phyloP scores from a whole-genome alignment of 805 yeast species.

The Ogataea methanolica region DNA sequence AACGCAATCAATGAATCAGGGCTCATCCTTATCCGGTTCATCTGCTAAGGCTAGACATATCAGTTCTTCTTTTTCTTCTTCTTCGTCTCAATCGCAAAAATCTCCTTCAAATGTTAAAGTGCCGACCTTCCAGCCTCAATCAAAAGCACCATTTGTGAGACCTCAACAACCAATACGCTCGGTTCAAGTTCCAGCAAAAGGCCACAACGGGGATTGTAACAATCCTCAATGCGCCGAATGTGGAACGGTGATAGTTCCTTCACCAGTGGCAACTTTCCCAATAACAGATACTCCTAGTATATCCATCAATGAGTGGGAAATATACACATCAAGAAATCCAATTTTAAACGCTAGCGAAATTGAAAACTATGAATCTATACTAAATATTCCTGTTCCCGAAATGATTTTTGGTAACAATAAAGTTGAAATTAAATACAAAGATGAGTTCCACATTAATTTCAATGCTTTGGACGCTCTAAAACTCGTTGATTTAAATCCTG shows the following conservation, averaged over 20 bases:
- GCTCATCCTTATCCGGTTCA: background rate
- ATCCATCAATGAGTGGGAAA: slow-evolving; percentile 67
- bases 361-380: slow-evolving; percentile 56
- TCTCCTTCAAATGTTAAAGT: background rate
- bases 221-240: slow-evolving; percentile 51
- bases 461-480: slow-evolving; percentile 75
- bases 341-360: slow-evolving; percentile 72
- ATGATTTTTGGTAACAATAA: slow-evolving; percentile 91
- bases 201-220: slow-evolving; percentile 14
- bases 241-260: slow-evolving; percentile 72
- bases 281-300: slow-evolving; percentile 65
- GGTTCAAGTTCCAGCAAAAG: slow-evolving; percentile 18
- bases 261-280: slow-evolving; percentile 65
- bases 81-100: background rate
- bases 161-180: background rate
- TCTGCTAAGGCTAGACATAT: background rate
- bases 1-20: background rate
- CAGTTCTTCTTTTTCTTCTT: background rate
- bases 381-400: slow-evolving; percentile 86
- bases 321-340: slow-evolving; percentile 69
- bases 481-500: slow-evolving; percentile 44
- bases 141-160: background rate
- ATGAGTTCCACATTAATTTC: slow-evolving; percentile 45
- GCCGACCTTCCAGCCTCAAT: background rate
- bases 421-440: slow-evolving; percentile 37